Evolutionary conservation across 306 rosid species (phyloP).

Genomic region (Lotus japonicus): DNA sequence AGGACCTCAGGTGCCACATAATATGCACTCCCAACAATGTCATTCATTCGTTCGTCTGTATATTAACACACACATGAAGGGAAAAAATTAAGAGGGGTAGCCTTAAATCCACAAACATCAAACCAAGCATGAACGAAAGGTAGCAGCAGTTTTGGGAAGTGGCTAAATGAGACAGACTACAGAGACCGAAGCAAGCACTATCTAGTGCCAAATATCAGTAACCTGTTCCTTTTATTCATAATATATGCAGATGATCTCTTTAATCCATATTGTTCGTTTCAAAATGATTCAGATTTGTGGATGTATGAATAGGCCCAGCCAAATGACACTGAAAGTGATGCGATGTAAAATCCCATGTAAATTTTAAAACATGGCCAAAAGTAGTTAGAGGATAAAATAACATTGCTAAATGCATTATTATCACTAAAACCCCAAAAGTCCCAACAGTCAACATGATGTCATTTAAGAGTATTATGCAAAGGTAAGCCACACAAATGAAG

Average conservation of each 20-base stretch:
- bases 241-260: background rate
- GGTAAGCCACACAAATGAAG: background rate
- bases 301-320: background rate
- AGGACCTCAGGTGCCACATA: slow-evolving; percentile 95
- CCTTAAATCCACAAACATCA: background rate
- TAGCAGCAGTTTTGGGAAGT: too few species aligned
- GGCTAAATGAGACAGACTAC: too few species aligned
- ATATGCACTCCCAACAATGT: slow-evolving; percentile 90
- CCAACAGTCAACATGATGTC: background rate
- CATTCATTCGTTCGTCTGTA: slow-evolving; percentile 72
- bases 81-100: background rate
- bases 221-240: background rate
- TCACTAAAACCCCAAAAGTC: background rate
- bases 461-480: background rate
- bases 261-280: background rate
- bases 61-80: background rate
- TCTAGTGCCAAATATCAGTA: background rate
- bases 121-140: too few species aligned
- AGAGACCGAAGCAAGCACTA: background rate
- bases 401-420: background rate
- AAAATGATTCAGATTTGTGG: background rate
- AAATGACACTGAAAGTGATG: background rate
- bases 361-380: background rate
- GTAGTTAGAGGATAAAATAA: background rate
- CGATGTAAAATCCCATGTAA: background rate